Evolutionary conservation across 192 early-diverging fungal genomes (phyloP), one percentile per base, ranked within the genome.

Genomic region (Coemansia sp.): DNA sequence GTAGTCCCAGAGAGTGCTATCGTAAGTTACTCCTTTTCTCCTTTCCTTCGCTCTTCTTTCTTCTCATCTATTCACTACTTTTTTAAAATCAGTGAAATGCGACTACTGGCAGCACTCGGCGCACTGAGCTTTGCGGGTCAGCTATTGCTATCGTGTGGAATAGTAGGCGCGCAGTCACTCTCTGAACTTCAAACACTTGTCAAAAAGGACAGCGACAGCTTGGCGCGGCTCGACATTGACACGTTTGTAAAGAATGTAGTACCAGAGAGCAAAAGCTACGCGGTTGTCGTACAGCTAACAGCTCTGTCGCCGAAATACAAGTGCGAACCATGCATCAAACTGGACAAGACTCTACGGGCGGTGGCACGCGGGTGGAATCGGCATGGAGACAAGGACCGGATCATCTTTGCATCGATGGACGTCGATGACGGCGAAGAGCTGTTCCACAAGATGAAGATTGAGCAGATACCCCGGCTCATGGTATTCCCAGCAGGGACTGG

Each of bases 231-330:
- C 7, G 55, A 62, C 68, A 59, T 76, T 19, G 58, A 58, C 31
- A 53, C 44, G 17, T 82, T 82, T 32, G 68, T 76, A 46, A 73
- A 76, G 66, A 63, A 82, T 23, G 79, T 76, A 25, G 75, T 82
- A 6, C 21, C 62, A 4, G 79, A 82, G 46, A 60, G 55, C 71
- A 76, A 74, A 39, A 68, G 66, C 68, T 82, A 82, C 58, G 69
- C 79, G 21, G 79, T 82, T n/a, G 75, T 82, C 37, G 67, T 82
- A 36, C 79, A 82, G 71, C 71, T 82, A 21, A 82, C 79, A 29
- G 79, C 79, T 32, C 68, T 82, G 12, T 46, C 71, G 31, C 74
- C 79, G n/a, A 63, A 68, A 61, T 82, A 82, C 74, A 76, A 82
- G 45, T 82, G 79, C 68, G 68, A 57, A 34, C 66, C 75, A 5